Base-by-base conservation (phyloP, 2,329 filamentous ascomycete genomes). In the Cadophora malorum region DNA sequence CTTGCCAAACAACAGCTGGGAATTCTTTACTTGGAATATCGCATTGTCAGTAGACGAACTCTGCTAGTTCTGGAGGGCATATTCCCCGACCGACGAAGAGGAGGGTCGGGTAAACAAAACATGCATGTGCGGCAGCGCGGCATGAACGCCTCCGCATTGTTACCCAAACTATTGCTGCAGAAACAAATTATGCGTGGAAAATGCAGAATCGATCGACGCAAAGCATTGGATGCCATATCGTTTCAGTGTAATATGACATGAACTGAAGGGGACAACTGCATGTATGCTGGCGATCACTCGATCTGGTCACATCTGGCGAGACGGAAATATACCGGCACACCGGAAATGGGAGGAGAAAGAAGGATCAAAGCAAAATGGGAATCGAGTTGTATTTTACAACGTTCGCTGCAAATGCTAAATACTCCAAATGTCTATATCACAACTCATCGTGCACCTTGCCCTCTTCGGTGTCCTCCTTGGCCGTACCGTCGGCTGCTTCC, bases 371-470 rank as follows among this genome's bases (percentile, higher is more conserved):
- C 1, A 53, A 38, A 41, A n/a, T 66, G n/a, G 59, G 25, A 50
- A 63, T 33, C 41, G 52, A 56, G 50, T 62, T 31, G 41, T 49
- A 47, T 62, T 62, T 0, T 50, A 62, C 41, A 31, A 41, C 63
- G 61, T 45, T 45, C 41, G 41, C 47, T 55, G 61, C 47, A 63
- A 63, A 63, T 63, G 59, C 64, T 52, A 66, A 64, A 52, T 66
- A 63, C 59, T 69, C 23, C 50, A 64, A 61, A 56, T 66, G 47
- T 55, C 49, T 66, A 59, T 64, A 67, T 72, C 66, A 74, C 69
- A 72, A 66, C 62, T 73, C 73, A 64, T 70, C 67, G 64, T 73
- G 72, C 16, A 65, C 67, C 41, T 69, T 63, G 5, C 70, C 60
- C 16, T 70, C 65, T 21, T 25, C 60, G n/a, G 49, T 56, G 5